These are phyloP conservation scores for Aegle marmelos DNA, from an alignment of 345 rosid genomes.

Conservation along the genomic window DNA sequence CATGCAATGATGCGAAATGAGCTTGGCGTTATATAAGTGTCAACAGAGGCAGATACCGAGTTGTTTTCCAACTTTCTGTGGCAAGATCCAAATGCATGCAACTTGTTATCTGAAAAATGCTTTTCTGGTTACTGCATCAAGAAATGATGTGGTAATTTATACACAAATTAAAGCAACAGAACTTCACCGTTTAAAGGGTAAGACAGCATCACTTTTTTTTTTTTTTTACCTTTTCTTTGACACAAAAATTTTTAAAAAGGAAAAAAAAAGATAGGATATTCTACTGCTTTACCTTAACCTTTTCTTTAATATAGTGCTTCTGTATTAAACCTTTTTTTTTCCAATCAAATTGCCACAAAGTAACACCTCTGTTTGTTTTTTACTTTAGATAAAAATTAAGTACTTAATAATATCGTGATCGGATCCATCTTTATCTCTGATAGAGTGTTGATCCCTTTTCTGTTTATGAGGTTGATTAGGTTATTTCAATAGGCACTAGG, in stretches of 20 bases:
- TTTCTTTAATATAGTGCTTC: background rate
- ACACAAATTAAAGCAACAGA: background rate
- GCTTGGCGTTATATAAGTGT: background rate
- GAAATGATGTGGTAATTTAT: background rate
- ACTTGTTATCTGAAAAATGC: background rate
- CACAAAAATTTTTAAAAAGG: background rate
- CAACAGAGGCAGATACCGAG: background rate
- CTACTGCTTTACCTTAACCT: no score
- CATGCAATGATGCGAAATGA: background rate
- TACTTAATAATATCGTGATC: no score
- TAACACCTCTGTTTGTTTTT: no score
- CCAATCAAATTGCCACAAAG: background rate
- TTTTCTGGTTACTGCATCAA: background rate
- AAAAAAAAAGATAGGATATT: background rate
- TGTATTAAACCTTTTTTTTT: background rate
- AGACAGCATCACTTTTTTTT: background rate
- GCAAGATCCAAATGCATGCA: background rate
- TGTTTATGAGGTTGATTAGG: no score
- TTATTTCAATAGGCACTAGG: no score
- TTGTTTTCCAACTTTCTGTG: background rate
- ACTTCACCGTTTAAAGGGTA: background rate
- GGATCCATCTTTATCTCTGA: no score
- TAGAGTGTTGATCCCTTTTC: no score
- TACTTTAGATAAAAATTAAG: no score
- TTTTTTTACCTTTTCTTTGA: background rate